Evolutionary conservation across 345 rosid species (phyloP).

Genomic region (Rhizophora mangle): DNA sequence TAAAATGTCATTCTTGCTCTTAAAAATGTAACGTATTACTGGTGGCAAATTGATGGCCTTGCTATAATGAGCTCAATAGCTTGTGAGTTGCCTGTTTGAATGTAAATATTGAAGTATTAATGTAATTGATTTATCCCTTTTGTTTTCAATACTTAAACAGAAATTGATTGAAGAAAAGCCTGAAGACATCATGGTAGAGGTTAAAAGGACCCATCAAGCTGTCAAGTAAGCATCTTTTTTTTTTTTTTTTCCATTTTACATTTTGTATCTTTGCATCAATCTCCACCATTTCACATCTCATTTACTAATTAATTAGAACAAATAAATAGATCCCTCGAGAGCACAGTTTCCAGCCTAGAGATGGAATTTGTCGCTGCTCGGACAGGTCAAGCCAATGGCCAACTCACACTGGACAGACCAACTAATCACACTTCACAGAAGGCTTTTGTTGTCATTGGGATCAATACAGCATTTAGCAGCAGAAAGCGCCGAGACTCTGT

Average conservation of each 20-base stretch:
- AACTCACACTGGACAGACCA: constrained; percentile 14
- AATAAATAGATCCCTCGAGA: constrained; percentile 55
- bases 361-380: constrained; percentile 57
- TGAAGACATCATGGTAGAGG: constrained; percentile 62
- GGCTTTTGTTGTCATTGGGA: constrained; percentile 80
- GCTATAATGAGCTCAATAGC: no score
- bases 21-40: no score
- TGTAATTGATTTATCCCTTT: no score
- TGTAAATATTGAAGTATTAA: no score
- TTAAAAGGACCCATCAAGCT: constrained; percentile 65
- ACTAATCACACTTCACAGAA: constrained; percentile 49
- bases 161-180: constrained; percentile 53
- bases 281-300: not conserved
- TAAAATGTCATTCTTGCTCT: no score
- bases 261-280: not conserved
- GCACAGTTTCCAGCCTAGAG: constrained; percentile 60
- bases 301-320: not conserved
- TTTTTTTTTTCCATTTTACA: not conserved
- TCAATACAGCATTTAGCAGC: constrained; percentile 93
- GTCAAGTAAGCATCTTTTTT: constrained; percentile 34
- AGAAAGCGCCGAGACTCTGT: constrained; percentile 39
- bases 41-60: no score
- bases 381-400: constrained; percentile 24
- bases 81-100: no score
- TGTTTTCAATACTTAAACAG: constrained; percentile 25